Base-by-base conservation (phyloP, 2,329 filamentous ascomycete genomes). In the Beauveria rudraprayagi region DNA sequence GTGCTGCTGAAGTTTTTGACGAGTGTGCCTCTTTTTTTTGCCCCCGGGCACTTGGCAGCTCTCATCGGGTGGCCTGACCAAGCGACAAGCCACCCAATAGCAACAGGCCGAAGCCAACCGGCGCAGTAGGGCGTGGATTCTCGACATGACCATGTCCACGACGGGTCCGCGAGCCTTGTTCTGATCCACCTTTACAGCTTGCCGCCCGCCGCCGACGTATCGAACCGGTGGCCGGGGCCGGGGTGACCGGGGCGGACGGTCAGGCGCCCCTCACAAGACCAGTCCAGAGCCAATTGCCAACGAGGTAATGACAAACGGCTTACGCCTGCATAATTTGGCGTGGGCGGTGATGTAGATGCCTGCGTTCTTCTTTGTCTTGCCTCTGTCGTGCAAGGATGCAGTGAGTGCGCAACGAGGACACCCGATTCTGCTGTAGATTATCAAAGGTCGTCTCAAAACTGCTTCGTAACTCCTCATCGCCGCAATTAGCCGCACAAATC, bases 91-190 rank as follows among this genome's bases (percentile, higher is more conserved):
- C 56, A 58, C 56, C 34, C 37, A 34, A 30, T 14, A 24, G 40
- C 48, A 58, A 8, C 22, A 53, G 22, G 47, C 56, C 56, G 56
- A 52, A 24, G 47, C 47, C 56, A 60, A 46, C 56, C 56, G 56
- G 56, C 56, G 56, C 56, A 28, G 48, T 52, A 60, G 56, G 56
- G 56, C 56, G 56, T 46, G 48, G 48, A 8, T 34, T 22, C 26
- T 24, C n/a, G 40, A 53, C 47, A 52, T 46, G 47, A 52, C n/a
- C 47, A 59, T 51, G 56, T 52, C n/a, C 55, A 57, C 34, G 55
- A 48, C 46, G 55, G 56, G 46, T 48, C 56, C 56, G 56, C 47
- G 37, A 48, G 47, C 30, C 43, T 48, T 56, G n/a, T 19, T 11
- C 54, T 34, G 52, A 11, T 41, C 46, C 44, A 40, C 55, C 22